A percentile compares a stretch with the other conserved stretches of the same genome.
Evolutionary conservation across 306 rosid genomes (phyloP).

Genomic region (Sesbania bispinosa): DNA sequence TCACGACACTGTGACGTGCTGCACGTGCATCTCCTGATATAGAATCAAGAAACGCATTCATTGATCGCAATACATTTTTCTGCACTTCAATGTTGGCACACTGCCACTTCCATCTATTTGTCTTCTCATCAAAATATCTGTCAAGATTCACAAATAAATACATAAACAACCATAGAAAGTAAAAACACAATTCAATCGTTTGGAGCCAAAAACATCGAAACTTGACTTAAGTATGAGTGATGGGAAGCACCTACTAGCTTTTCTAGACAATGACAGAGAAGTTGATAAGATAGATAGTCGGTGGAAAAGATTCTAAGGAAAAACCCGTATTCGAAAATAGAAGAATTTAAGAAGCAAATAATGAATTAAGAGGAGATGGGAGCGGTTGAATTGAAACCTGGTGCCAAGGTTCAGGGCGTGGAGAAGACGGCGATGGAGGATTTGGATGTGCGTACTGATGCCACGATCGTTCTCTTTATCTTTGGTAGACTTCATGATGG

Average conservation of each 20-base stretch:
- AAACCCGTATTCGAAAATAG: no score
- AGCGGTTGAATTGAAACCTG: no score
- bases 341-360: no score
- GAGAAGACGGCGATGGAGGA: constrained; percentile 69
- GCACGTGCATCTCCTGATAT: constrained; percentile 44
- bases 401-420: constrained; percentile 70
- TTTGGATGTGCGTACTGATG: no score
- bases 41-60: constrained; percentile 62
- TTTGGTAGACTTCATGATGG: no score
- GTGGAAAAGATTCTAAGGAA: no score
- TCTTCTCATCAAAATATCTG: constrained; percentile 49
- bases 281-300: background rate
- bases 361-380: background rate
- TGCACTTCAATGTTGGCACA: constrained; percentile 69
- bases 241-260: no score
- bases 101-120: constrained; percentile 70
- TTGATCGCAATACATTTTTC: constrained; percentile 59
- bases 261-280: no score
- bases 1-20: constrained; percentile 44
- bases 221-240: no score
- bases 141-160: background rate
- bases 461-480: no score
- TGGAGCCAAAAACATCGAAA: no score
- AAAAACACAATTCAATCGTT: background rate
- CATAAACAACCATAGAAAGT: no score